These are phyloP conservation scores for Pholiota microspora DNA, from an alignment of 768 basidiomycete genomes.

Conservation along the genomic window DNA sequence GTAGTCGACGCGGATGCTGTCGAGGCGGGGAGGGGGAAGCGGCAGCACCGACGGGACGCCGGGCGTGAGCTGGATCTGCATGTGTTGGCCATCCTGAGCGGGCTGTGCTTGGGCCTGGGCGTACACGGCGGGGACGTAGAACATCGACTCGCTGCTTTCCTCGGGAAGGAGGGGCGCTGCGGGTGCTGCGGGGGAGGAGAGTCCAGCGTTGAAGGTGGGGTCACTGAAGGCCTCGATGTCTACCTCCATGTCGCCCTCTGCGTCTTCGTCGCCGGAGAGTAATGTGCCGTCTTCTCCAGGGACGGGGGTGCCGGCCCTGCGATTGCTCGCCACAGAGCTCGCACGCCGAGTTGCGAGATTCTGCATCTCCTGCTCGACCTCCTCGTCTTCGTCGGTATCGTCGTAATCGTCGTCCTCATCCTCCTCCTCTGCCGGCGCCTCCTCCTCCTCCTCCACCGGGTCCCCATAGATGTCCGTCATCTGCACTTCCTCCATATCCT, in stretches of 20 bases:
- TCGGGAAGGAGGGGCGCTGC: constrained; percentile 5
- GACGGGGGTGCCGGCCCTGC: background rate
- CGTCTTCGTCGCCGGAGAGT: constrained; percentile 21
- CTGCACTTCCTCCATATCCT: constrained; percentile 8
- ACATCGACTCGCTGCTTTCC: constrained; percentile 19
- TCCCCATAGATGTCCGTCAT: constrained; percentile 7
- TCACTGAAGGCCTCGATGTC: constrained; percentile 34
- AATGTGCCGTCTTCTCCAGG: constrained; percentile 1
- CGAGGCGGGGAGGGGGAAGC: constrained; percentile 33
- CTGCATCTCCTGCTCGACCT: background rate
- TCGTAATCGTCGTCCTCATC: constrained; percentile 18
- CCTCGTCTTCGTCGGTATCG: constrained; percentile 14
- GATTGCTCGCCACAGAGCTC: background rate
- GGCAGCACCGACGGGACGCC: constrained; percentile 25
- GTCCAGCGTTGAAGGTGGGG: constrained; percentile 35
- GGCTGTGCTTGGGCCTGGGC: constrained; percentile 2
- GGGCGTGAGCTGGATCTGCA: constrained; percentile 16
- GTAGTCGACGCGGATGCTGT: constrained; percentile 27
- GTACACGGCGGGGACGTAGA: constrained; percentile 25
- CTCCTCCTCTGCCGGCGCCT: constrained; percentile 15
- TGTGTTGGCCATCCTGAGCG: constrained; percentile 11
- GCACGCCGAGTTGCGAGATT: background rate
- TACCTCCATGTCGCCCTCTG: constrained; percentile 31
- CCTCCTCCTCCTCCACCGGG: constrained; percentile 18
- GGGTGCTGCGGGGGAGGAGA: constrained; percentile 21